phyloP scores from a whole-genome alignment of 2,329 filamentous ascomycete genomes.

The Sporothrix protearum region DNA sequence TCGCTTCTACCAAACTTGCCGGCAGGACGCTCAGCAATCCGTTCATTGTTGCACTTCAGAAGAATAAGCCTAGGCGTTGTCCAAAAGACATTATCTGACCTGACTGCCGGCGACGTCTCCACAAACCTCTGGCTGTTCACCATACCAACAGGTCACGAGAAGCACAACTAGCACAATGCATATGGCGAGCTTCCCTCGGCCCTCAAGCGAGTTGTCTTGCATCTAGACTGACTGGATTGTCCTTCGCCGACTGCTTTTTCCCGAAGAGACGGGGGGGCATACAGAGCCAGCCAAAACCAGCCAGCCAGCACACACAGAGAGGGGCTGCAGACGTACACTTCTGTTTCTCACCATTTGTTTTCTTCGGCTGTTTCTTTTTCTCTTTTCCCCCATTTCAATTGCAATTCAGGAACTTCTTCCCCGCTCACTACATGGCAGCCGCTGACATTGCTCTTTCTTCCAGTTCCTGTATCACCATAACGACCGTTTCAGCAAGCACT shows the following conservation, averaged over 20 bases:
- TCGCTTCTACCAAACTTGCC: neutral
- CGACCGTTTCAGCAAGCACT: conserved; percentile 15
- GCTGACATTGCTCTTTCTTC: neutral
- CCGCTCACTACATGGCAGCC: neutral
- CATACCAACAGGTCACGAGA: neutral
- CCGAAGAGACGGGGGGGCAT: neutral
- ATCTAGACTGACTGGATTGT: neutral
- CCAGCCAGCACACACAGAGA: neutral
- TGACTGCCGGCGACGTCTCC: neutral
- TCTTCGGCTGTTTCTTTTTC: neutral
- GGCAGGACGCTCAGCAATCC: too few species aligned
- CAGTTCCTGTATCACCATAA: conserved; percentile 14
- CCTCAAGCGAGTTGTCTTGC: conserved; percentile 14
- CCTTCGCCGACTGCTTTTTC: neutral
- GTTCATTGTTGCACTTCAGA: neutral
- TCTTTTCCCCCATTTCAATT: neutral
- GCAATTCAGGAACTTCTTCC: conserved; percentile 1
- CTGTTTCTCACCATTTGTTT: neutral
- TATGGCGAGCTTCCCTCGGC: neutral
- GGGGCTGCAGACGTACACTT: neutral
- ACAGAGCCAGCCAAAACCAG: neutral
- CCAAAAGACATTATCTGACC: neutral
- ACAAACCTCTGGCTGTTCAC: neutral
- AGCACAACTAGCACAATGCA: neutral
- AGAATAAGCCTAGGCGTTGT: neutral